Percentiles rank a stretch among this genome's conserved stretches.
phyloP scores from a whole-genome alignment of 2,329 filamentous ascomycete genomes.

The Ceratocystis variospora region DNA sequence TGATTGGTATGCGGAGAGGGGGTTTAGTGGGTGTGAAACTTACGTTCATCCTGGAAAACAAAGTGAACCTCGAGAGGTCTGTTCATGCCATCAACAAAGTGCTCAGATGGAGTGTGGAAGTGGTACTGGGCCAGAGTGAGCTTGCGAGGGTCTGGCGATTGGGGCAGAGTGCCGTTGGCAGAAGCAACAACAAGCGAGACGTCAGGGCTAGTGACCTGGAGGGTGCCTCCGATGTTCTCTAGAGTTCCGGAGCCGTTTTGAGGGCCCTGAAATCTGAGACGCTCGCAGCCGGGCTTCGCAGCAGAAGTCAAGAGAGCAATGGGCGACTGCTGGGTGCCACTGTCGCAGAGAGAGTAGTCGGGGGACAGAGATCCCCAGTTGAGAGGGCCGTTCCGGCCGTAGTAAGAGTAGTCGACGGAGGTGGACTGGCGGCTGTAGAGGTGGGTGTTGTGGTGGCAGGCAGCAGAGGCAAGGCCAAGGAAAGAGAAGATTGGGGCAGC shows the following conservation, averaged over 20 bases:
- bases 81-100: constrained; percentile 34
- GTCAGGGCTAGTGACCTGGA: constrained; percentile 29
- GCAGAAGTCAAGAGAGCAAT: constrained; percentile 34
- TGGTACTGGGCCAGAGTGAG: constrained; percentile 43
- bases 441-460: constrained; percentile 29
- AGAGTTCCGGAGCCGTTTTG: constrained; percentile 29
- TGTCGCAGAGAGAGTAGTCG: constrained; percentile 34
- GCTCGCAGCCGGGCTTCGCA: constrained; percentile 25
- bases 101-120: constrained; percentile 48
- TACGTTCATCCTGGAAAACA: constrained; percentile 27
- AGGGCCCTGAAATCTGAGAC: constrained; percentile 17
- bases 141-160: constrained; percentile 27
- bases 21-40: background rate
- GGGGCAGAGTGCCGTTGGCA: background rate
- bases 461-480: constrained; percentile 22
- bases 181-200: background rate
- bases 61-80: constrained; percentile 32
- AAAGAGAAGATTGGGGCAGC: constrained; percentile 6
- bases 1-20: background rate
- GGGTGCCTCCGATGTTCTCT: constrained; percentile 39
- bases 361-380: constrained; percentile 38
- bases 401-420: constrained; percentile 30
- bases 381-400: constrained; percentile 31
- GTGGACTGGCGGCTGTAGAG: constrained; percentile 23
- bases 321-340: constrained; percentile 40